phyloP scores from a whole-genome alignment of 768 basidiomycete species.

The Cytidiella melzeri region DNA sequence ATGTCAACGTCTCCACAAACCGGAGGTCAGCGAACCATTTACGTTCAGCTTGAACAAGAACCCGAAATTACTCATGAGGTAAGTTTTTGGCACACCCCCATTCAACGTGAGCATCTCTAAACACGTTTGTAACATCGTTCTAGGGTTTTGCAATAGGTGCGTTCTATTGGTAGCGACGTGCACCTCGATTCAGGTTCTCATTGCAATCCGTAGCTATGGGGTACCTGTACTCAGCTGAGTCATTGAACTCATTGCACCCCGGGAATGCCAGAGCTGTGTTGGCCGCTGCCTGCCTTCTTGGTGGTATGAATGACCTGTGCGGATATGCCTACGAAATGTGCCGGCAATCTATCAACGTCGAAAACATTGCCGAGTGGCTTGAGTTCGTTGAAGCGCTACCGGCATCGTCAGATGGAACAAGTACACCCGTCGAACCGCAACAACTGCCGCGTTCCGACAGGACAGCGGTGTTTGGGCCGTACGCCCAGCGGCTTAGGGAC shows the following conservation, averaged over 20 bases:
- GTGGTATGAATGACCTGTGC: constrained; percentile 83
- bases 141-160: constrained; percentile 76
- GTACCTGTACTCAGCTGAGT: constrained; percentile 72
- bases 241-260: constrained; percentile 60
- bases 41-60: constrained; percentile 70
- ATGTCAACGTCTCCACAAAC: constrained; percentile 77
- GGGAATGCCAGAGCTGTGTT: constrained; percentile 82
- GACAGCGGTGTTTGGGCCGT: constrained; percentile 66
- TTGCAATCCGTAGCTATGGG: constrained; percentile 50
- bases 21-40: constrained; percentile 60
- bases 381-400: constrained; percentile 64
- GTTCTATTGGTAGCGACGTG: constrained; percentile 2
- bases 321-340: constrained; percentile 74
- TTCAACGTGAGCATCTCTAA: too few relatives aligned
- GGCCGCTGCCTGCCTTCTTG: constrained; percentile 78
- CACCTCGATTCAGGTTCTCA: too few relatives aligned
- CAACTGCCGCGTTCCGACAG: constrained; percentile 30
- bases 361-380: constrained; percentile 73
- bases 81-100: constrained; percentile 31
- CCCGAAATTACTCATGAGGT: constrained; percentile 85
- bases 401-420: constrained; percentile 41
- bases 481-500: constrained; percentile 68
- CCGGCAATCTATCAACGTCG: constrained; percentile 67
- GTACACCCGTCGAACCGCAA: constrained; percentile 34
- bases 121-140: not conserved